Evolutionary conservation across 352 stramenopile genomes (phyloP).

Genomic region (Phytophthora meadii): DNA sequence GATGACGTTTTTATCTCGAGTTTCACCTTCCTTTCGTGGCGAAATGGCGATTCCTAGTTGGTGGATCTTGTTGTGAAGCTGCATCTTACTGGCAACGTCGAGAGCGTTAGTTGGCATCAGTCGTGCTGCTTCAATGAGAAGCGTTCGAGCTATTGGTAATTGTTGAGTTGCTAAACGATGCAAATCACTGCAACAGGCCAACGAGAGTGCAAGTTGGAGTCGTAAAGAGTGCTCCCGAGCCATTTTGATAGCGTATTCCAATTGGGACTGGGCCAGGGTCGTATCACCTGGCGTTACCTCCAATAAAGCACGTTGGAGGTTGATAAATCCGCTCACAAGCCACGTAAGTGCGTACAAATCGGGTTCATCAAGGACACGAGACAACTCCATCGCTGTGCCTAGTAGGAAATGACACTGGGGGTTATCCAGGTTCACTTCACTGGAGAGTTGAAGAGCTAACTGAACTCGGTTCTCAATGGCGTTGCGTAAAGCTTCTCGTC

Average conservation of each 20-base stretch:
- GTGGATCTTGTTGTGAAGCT: constrained; percentile 52
- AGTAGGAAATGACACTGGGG: constrained; percentile 41
- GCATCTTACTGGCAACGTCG: constrained; percentile 49
- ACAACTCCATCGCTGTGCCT: constrained; percentile 48
- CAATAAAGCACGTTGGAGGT: constrained; percentile 31
- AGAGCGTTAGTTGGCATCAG: constrained; percentile 39
- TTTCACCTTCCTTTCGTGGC: constrained; percentile 12
- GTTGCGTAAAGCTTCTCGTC: constrained; percentile 45
- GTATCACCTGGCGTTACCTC: constrained; percentile 6
- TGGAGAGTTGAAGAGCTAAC: constrained; percentile 50
- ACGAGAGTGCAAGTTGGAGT: constrained; percentile 38
- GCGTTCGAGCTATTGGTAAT: constrained; percentile 6
- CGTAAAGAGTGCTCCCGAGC: constrained; percentile 45
- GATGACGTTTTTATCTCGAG: constrained; percentile 32
- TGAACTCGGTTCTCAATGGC: constrained; percentile 48
- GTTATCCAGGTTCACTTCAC: constrained; percentile 36
- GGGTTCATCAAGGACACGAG: constrained; percentile 48
- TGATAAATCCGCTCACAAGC: constrained; percentile 57
- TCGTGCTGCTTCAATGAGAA: constrained; percentile 43
- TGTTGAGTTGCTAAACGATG: constrained; percentile 27
- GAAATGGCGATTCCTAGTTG: constrained; percentile 24
- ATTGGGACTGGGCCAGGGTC: constrained; percentile 37
- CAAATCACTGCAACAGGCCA: constrained; percentile 50
- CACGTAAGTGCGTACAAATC: constrained; percentile 54
- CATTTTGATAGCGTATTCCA: constrained; percentile 42